A percentile compares a stretch with the other conserved stretches of the same genome.
Evolutionary conservation across 495 filamentous ascomycete species (phyloP).

Genomic region (Lepidopterella palustris): DNA sequence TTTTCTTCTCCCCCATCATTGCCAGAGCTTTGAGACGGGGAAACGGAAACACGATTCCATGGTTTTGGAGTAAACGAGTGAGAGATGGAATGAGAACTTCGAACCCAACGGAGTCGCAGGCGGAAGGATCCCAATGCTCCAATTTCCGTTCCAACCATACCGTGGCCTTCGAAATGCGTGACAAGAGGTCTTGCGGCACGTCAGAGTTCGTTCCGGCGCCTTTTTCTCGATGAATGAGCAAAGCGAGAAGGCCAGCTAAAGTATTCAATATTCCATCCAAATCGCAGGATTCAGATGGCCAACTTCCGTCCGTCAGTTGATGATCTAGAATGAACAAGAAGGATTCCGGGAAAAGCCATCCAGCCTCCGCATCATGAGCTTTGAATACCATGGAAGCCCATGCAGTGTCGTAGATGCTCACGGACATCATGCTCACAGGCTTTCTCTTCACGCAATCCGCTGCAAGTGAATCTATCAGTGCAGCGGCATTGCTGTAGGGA

Average conservation of each 20-base stretch:
- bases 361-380: conserved; percentile 4
- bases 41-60: conserved; percentile 26
- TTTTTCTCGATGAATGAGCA: conserved; percentile 17
- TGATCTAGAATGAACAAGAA: conserved; percentile 17
- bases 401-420: conserved; percentile 20
- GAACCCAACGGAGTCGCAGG: conserved; percentile 41
- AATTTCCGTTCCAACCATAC: no score
- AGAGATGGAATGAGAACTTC: conserved; percentile 37
- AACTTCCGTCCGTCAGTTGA: conserved; percentile 18
- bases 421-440: conserved; percentile 19
- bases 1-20: conserved; percentile 24
- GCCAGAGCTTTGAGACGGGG: conserved; percentile 15
- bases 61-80: conserved; percentile 19
- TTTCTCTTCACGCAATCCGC: not conserved
- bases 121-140: no score
- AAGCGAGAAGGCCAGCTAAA: conserved; percentile 18
- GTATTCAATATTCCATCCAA: conserved; percentile 24
- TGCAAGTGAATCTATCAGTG: not conserved
- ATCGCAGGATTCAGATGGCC: conserved; percentile 19
- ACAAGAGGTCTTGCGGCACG: conserved; percentile 1
- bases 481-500: not conserved
- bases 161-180: conserved; percentile 14
- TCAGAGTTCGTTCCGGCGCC: not conserved
- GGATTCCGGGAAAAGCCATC: conserved; percentile 17
- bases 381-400: conserved; percentile 25